Evolutionary conservation across 2,329 filamentous ascomycete species (phyloP), one percentile per base, ranked within the genome.

Genomic region (Passalora sequoiae): DNA sequence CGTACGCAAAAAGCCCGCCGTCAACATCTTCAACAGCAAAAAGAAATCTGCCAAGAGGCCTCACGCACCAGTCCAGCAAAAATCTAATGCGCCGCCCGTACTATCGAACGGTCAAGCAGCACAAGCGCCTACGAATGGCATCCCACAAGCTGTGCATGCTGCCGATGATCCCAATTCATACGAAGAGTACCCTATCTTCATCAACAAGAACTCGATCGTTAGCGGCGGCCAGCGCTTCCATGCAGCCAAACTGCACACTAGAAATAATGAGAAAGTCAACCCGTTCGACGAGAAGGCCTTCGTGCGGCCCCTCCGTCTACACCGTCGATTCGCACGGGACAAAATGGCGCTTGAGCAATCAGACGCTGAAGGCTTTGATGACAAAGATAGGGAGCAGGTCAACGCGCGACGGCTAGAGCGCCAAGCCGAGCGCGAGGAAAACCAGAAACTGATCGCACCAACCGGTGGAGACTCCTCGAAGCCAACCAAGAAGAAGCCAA

Each of bases 401-500:
- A 77, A 79, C 53, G 71, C 70, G 3, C 69, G 72, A 25, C 75
- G 86, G 63, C 84, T 84, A 0, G 88, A 94, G 53, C 82, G 86
- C 42, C 87, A 94, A 51, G 86, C 86, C 19, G 85, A 94, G 61
- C 82, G 86, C 15, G 89, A 91, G 13, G 78, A 87, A 27, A 92
- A 95, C 55, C 76, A 91, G 60, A 89, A 92, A 24, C 88, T 94
- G 66, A 97, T 98, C 59, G 92, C 92, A 0, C 92, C 92, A 0
- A 84, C 86, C 1, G 74, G 78, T 19, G 84, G 81, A 46, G 77
- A 69, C 4, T 69, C 82, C 48, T 83, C 84, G 56, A 84, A 54
- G 29, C 48, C 50, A 16, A 43, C 45, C 12, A 56, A 56, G 45
- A 62, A 85, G 63, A 78, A 83, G 49, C 73, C 75, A 41, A 69